Percentiles rank a stretch among this genome's conserved stretches.
Conservation (phyloP, 2,329 filamentous ascomycete species). For the Hymenoscyphus salicellus region DNA sequence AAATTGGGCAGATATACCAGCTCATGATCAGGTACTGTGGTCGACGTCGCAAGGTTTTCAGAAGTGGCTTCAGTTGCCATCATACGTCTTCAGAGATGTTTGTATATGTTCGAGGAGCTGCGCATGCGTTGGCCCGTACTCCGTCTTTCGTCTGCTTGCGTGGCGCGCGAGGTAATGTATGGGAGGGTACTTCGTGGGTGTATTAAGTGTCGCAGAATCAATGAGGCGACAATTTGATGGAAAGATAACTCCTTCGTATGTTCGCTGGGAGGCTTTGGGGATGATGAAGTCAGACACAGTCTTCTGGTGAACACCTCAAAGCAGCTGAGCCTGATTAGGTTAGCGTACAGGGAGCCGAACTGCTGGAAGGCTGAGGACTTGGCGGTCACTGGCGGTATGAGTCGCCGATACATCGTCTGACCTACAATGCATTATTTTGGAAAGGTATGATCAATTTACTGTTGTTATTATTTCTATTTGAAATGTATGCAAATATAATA, state of each 20-base stretch:
- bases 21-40: constrained; percentile 33
- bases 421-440: background rate
- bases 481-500: too few relatives aligned
- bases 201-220: constrained; percentile 14
- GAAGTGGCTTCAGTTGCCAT: constrained; percentile 62
- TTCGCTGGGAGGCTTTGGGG: constrained; percentile 10
- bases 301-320: background rate
- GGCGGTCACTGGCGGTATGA: background rate
- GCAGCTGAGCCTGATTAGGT: background rate
- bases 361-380: background rate
- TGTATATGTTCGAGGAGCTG: constrained; percentile 32
- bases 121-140: constrained; percentile 36
- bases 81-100: constrained; percentile 51
- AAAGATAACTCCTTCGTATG: constrained; percentile 17
- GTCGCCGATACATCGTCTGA: background rate
- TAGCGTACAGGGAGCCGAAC: constrained; percentile 4
- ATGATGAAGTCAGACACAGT: background rate
- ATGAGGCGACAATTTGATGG: constrained; percentile 15
- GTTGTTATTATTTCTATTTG: too few relatives aligned
- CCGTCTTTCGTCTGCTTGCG: constrained; percentile 22
- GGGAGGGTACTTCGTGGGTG: background rate
- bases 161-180: constrained; percentile 7
- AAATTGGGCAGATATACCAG: constrained; percentile 26
- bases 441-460: background rate
- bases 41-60: constrained; percentile 43